Evolutionary conservation across 1,139 yeast genomes (phyloP), one percentile per base, ranked within the genome.

Genomic region (Yamadazyma membranifaciens): DNA sequence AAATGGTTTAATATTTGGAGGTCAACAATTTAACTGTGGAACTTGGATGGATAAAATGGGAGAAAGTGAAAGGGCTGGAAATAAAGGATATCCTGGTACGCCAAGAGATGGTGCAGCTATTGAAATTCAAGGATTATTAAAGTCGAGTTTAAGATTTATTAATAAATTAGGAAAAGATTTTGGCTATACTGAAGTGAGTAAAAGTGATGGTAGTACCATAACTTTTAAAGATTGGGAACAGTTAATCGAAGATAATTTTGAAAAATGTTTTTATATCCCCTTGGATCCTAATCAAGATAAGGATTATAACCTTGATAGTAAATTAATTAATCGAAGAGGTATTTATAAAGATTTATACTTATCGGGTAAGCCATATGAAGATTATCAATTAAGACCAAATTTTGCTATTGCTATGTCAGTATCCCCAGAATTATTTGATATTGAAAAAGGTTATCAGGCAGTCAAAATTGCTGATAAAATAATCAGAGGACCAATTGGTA

Each of bases 1-100:
- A 0, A 89, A 86, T 20, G 98, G 98, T 0, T 67, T 92, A 35
- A 70, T 91, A 5, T 86, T 81, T 61, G 98, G 98, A 36, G 98
- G 98, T 1, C 87, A 87, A 40, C 95, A 86, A 59, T 78, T 67
- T 60, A 92, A 92, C 57, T 92, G 98, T 67, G 98, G 98, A 16
- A 92, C 98, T 0, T 92, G 98, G 98, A 92, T 91, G 97, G 98
- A 92, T 64, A 92, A 92, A 67, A 92, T 92, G 98, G 98, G 98
- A 15, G 98, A 92, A 65, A 87, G 96, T 56, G 80, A 65, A 38
- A 69, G 64, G 44, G 97, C 98, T 0, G 85, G 87, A 1, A 83
- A 81, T 45, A 85, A 83, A 55, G 98, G 98, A 12, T 71, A 78
- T 31, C 98, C 98, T 1, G 98, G 98, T 2, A 92, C 98, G 0